These are phyloP conservation scores for Cryptococcus sp. DNA, from an alignment of 1,284 basidiomycete species.

Conservation along the genomic window DNA sequence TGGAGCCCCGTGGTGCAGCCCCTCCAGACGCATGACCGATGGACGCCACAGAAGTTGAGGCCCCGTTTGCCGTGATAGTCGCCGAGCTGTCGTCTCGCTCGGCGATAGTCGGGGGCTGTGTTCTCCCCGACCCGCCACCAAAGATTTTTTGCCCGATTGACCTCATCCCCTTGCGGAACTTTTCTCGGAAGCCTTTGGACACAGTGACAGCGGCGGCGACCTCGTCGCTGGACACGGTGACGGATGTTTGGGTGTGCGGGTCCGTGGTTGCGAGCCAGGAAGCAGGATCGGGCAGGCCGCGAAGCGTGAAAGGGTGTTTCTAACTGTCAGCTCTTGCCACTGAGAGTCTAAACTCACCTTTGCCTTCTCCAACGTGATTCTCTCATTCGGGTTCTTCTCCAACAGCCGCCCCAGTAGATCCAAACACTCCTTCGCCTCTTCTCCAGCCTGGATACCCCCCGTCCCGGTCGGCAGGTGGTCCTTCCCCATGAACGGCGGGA, in stretches of 20 bases:
- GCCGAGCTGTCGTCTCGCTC: no score
- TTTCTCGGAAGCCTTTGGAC: constrained; percentile 37
- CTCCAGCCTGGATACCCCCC: constrained; percentile 43
- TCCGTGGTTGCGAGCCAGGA: constrained; percentile 78
- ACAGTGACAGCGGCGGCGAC: constrained; percentile 66
- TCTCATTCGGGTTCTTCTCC: constrained; percentile 73
- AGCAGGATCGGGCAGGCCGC: constrained; percentile 65
- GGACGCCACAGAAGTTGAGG: no score
- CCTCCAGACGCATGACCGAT: no score
- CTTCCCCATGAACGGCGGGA: constrained; percentile 69
- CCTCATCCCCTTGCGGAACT: constrained; percentile 41
- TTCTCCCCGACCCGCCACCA: constrained; percentile 3
- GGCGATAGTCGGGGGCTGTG: no score
- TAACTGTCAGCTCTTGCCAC: constrained; percentile 11
- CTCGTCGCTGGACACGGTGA: constrained; percentile 74
- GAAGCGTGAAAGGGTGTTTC: constrained; percentile 67
- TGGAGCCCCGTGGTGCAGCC: constrained; percentile 3
- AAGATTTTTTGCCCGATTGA: constrained; percentile 34
- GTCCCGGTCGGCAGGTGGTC: constrained; percentile 66
- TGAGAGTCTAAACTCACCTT: constrained; percentile 60
- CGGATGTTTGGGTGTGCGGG: constrained; percentile 58
- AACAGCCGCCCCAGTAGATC: constrained; percentile 72
- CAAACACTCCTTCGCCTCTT: constrained; percentile 59
- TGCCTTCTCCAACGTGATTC: constrained; percentile 78
- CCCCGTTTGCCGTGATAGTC: no score